Conservation (phyloP, 192 early-diverging fungal species). For the Blastocladiella britannica region DNA sequence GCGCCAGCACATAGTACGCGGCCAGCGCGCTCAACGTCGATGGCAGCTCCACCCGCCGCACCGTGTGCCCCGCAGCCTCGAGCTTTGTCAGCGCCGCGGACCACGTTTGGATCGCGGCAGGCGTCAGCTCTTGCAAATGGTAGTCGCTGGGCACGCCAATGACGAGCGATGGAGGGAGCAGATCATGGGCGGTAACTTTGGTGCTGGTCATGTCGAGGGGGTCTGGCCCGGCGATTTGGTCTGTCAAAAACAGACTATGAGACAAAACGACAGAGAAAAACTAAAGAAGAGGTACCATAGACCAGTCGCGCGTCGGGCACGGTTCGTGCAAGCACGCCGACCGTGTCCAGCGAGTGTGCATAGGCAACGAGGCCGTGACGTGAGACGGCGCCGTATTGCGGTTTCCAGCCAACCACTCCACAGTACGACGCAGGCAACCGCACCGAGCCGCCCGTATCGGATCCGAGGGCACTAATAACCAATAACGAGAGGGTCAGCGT, state of each 20-base stretch:
- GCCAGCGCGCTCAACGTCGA: conserved; percentile 48
- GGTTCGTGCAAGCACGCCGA: conserved; percentile 52
- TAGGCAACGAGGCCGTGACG: conserved; percentile 66
- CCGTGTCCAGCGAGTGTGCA: conserved; percentile 68
- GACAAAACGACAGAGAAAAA: not conserved
- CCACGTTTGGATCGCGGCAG: conserved; percentile 33
- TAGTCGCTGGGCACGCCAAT: conserved; percentile 32
- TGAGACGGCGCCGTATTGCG: conserved; percentile 69
- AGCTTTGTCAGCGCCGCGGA: conserved; percentile 28
- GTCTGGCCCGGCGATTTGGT: not conserved
- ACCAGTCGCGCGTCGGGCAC: conserved; percentile 30
- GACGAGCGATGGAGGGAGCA: conserved; percentile 7
- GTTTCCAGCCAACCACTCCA: conserved; percentile 82
- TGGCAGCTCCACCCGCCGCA: conserved; percentile 48
- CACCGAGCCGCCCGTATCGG: conserved; percentile 91
- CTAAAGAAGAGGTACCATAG: conserved; percentile 24
- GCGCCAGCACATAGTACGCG: conserved; percentile 69
- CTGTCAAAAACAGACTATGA: not conserved
- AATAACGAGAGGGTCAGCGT: too few species aligned
- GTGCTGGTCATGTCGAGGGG: conserved; percentile 16
- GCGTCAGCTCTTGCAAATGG: conserved; percentile 48
- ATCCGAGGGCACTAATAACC: conserved; percentile 50
- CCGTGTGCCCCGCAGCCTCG: conserved; percentile 34
- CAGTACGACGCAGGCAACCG: conserved; percentile 81
- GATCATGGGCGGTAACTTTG: conserved; percentile 8